Evolutionary conservation across 495 filamentous ascomycete genomes (phyloP), one percentile per base, ranked within the genome.

Genomic region (Bombardia bombarda): DNA sequence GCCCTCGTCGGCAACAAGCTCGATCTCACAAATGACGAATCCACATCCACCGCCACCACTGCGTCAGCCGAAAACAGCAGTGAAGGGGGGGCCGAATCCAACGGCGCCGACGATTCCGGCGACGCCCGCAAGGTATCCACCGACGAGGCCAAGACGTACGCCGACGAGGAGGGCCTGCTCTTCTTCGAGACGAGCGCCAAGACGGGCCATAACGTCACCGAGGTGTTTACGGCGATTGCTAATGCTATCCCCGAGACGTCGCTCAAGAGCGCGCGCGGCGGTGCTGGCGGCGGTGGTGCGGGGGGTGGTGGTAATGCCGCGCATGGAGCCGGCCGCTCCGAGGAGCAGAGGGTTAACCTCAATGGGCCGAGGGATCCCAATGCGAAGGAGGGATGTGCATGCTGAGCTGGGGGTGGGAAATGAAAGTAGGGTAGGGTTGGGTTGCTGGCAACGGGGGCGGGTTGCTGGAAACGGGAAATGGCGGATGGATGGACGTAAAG

Each of bases 141-240:
- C 13, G 78, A 82, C 32, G 88, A 95, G 66, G 92, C 90, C n/a
- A 87, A 82, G 67, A 66, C 78, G 25, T 97, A 96, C 69, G 93
- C 92, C 10, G 88, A 97, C 40, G 90, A 97, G 60, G 92, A 98
- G 65, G 77, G 81, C 17, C 67, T 97, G 38, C 58, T 98, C 52
- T 98, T 97, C 68, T 98, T 95, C 55, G 92, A 98, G 73, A 98
- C 92, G 17, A 94, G 87, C 52, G 92, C 92, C 32, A 98, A 98
- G 78, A 90, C 89, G 3, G 93, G 92, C 9, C 70, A 80, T 50
- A 95, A 95, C 63, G 92, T 98, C 23, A 78, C 83, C 49, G 90
- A 92, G 50, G 92, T 98, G 18, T 98, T 98, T 62, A 95, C 90
- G 34, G 90, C 90, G n/a, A 96, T 97, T 59, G 90, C 90, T 43